Conservation (phyloP, 192 early-diverging fungal genomes). For the Rhizophagus prolifer region DNA sequence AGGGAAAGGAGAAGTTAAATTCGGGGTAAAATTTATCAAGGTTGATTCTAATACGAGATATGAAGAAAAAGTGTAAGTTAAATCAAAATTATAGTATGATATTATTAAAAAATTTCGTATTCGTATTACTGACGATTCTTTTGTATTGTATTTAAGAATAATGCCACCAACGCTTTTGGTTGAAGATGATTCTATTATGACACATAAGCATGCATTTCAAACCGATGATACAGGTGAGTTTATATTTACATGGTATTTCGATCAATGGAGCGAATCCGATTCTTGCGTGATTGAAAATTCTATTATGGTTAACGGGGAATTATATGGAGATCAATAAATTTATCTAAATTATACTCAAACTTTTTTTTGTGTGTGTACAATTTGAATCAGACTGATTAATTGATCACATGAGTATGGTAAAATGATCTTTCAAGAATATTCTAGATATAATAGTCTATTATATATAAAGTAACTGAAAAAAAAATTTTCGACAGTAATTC, state of each 20-base stretch:
- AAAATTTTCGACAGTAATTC: too few species aligned
- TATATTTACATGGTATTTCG: constrained; percentile 1
- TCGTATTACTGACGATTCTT: neutral
- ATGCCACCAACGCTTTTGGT: neutral
- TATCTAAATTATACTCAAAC: too few species aligned
- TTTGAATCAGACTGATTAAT: too few species aligned
- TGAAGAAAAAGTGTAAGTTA: constrained; percentile 5
- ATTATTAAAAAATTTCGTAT: too few species aligned
- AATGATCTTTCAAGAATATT: too few species aligned
- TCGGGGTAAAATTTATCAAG: constrained; percentile 4
- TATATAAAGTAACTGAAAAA: too few species aligned
- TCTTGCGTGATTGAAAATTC: constrained; percentile 3
- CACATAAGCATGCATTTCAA: neutral
- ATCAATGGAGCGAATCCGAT: neutral
- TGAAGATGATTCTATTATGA: neutral
- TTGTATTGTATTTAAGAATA: neutral
- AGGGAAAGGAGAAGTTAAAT: constrained; percentile 1
- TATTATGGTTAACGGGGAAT: neutral
- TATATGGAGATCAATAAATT: neutral
- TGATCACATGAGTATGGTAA: too few species aligned
- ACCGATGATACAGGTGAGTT: constrained; percentile 6
- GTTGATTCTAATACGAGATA: neutral
- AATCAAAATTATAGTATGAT: neutral
- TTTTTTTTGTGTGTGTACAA: too few species aligned
- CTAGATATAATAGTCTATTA: too few species aligned